Evolutionary conservation across 1,284 basidiomycete genomes (phyloP), one percentile per base, ranked within the genome.

Genomic region (Puccinia novopanici): DNA sequence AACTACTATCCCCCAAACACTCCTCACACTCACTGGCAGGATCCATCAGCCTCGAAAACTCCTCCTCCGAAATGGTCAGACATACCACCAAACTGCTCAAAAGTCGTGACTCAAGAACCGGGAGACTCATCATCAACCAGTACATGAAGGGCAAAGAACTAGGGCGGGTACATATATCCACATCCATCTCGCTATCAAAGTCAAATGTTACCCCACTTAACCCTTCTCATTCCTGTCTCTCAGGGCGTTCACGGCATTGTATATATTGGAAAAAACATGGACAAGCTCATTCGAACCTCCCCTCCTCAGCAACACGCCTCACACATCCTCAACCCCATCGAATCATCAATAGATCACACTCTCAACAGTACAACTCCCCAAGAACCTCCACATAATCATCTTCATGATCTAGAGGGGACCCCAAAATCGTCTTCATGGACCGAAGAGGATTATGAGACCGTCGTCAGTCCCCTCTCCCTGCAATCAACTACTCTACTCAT

Each of bases 131-230:
- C 50, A 80, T 80, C 52, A 80, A 80, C 42, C 78, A 80, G 48
- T 80, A 80, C 40, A 80, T 80, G 78, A 80, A 80, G 54, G 78
- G 78, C 34, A 80, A 80, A 40, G 78, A 80, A 67, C 37, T 80
- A 27, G 78, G 78, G 50, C 45, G 78, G 34, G 78, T 80, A 17
- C 45, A 55, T 37, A 4, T 55, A 17, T 63, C 42, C 9, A 19
- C 27, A 55, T 63, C 15, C n/a, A 42, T 40, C 2, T 5, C 30
- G 17, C 52, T 50, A 52, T 34, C 70, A 9, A 12, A 48, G 8
- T 48, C 12, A 48, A 48, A 48, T 48, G 1, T 3, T 13, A 13
- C 8, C 10, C 45, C 45, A 6, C 45, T 34, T 12, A 40, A 54
- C 19, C 52, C n/a, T 48, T 22, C 75, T 40, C 19, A n/a, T 40